Base-by-base conservation (phyloP, 225 moss, liverwort and hornwort species). In the Physcomitrellopsis africana region DNA sequence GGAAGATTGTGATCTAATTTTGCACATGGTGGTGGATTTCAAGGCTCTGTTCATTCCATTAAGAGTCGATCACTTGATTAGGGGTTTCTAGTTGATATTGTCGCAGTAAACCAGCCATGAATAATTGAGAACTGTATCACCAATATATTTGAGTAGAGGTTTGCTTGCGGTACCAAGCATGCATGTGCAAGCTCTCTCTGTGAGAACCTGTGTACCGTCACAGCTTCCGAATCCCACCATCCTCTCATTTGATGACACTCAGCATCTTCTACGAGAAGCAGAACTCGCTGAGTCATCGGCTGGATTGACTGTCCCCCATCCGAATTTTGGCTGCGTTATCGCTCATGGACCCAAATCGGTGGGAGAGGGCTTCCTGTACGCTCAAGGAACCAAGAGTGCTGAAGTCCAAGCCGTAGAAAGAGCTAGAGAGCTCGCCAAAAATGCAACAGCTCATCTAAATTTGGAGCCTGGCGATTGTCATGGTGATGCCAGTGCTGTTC, bases 391-490 rank as follows among this genome's bases (percentile, higher is more conserved):
- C 9, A 81, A 83, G 82, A 92, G 95, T 53, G 95, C 97, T 18
- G 95, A 99, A 83, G 86, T 93, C 22, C 93, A 89, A 72, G 95
- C 95, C 2, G 93, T 90, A 42, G 89, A 90, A 81, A 78, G 82
- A 67, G 92, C 97, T 51, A 80, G 97, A 32, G 90, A 95, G 52
- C 61, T 67, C 57, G 87, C 94, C 6, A 79, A 76, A 24, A 86
- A 90, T 12, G 92, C 93, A 10, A 82, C 88, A 48, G 94, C 93
- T 2, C 94, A 91, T 69, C 73, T 97, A 79, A 97, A 97, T 82
- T 81, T 97, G 80, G 94, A 97, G 80, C 97, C 97, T 47, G 92
- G 91, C 12, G 97, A 94, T 72, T 97, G 93, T 57, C 87, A 97
- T 82, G 97, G 94, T 14, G 92, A 97, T 61, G 94, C 91, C 15